Base-by-base conservation (phyloP, 2,329 filamentous ascomycete genomes). In the Colletotrichum tofieldiae region DNA sequence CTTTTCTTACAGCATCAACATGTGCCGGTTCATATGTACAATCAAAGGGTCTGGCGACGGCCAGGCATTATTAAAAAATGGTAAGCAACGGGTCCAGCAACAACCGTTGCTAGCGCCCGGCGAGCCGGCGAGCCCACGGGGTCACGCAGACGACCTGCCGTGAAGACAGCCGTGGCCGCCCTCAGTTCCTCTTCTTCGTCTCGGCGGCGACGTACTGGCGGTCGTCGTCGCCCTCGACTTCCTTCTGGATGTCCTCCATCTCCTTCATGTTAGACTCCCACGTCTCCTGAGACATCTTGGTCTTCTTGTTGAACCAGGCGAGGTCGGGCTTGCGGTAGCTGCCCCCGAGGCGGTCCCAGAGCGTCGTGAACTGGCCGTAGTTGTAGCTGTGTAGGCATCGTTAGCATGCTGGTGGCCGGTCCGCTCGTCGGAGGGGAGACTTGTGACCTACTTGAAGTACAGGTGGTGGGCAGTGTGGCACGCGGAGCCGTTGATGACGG, bases 401-500 rank as follows among this genome's bases (percentile, higher is more conserved):
- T 52, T 26, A 56, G 12, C 32, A 23, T 16, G 20, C 12, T 16
- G 52, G 12, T 16, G 52, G 12, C 20, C 20, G 5, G 9, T 6
- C 20, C 2, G 35, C 35, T 37, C 32, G 20, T 56, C 32, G 11
- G 32, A 39, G 32, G 32, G 7, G 20, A 1, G 52, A 4, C 9
- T 26, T 18, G 18, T 12, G 14, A 58, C 73, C 66, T 64, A 75
- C 73, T 75, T 75, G 56, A 75, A 75, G 64, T 75, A 74, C 49
- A 95, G 83, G 81, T 98, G 96, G 83, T 98, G 96, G 1, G 84
- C 80, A 6, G 83, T 83, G 88, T 98, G 96, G 87, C 96, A 98
- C 37, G 96, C 96, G 16, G 96, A 95, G 63, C 96, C 96, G 81
- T 98, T 98, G 84, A 98, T 91, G 76, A 98, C 82, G n/a, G 94